These are phyloP conservation scores for Malus hybrid DNA, from an alignment of 331 rosid species.

Conservation along the genomic window DNA sequence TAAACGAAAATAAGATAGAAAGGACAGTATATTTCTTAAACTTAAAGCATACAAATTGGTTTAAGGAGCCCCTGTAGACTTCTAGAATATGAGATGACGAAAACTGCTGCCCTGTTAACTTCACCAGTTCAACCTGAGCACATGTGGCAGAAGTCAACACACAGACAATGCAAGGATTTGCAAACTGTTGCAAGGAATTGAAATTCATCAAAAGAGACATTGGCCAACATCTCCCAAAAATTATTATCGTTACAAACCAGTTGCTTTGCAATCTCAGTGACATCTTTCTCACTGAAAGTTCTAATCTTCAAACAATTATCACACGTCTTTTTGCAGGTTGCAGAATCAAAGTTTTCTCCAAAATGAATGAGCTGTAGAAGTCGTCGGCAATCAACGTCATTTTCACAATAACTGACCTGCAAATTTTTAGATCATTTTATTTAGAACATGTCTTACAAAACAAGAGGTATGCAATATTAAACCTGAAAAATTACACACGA, in stretches of 20 bases:
- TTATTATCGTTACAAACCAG: conserved; percentile 50
- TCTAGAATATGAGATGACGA: conserved; percentile 87
- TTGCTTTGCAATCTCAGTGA: conserved; percentile 78
- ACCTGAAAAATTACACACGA: not conserved
- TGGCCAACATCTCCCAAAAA: not conserved
- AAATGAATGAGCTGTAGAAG: conserved; percentile 84
- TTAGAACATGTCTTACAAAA: not conserved
- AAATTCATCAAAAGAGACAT: not conserved
- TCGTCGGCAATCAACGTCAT: conserved; percentile 83
- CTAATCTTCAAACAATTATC: conserved; percentile 76
- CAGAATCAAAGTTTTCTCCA: conserved; percentile 85
- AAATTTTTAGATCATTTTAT: conserved; percentile 19
- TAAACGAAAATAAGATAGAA: conserved; percentile 10
- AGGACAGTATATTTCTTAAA: conserved; percentile 2
- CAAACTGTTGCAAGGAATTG: not conserved
- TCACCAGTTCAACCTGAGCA: conserved; percentile 78
- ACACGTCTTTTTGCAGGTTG: conserved; percentile 84
- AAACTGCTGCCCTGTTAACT: conserved; percentile 63
- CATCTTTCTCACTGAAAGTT: conserved; percentile 75
- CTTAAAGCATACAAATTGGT: conserved; percentile 59
- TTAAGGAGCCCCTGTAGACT: conserved; percentile 88
- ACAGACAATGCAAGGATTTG: not conserved
- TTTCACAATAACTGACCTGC: conserved; percentile 94
- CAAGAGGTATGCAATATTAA: conserved; percentile 1
- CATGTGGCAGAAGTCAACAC: not conserved